These are phyloP conservation scores for Pinus albicaulis DNA, from an alignment of 75 land plant species.

Conservation along the genomic window DNA sequence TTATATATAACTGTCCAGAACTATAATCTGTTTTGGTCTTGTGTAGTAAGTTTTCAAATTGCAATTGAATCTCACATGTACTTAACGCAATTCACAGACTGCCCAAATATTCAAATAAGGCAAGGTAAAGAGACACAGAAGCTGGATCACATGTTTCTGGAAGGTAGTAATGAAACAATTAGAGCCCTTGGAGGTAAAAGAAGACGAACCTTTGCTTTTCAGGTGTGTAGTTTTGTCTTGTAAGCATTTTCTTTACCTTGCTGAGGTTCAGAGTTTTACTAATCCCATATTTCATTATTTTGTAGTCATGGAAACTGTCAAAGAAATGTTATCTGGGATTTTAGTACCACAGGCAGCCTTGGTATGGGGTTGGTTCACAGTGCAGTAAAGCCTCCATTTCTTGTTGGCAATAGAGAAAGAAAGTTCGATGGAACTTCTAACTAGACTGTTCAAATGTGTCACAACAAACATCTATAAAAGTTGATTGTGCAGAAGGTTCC, in stretches of 20 bases:
- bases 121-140: constrained; percentile 45
- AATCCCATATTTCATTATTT: constrained; percentile 4
- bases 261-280: neutral
- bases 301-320: constrained; percentile 38
- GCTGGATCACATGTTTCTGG: constrained; percentile 25
- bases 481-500: constrained; percentile 14
- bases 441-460: constrained; percentile 28
- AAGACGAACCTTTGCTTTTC: constrained; percentile 39
- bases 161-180: constrained; percentile 46
- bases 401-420: constrained; percentile 20
- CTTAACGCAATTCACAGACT: constrained; percentile 39
- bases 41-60: neutral
- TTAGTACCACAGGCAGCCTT: constrained; percentile 54
- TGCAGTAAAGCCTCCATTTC: constrained; percentile 53
- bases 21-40: neutral
- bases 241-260: neutral
- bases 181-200: constrained; percentile 39
- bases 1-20: neutral
- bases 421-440: constrained; percentile 32
- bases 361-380: constrained; percentile 64
- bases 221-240: constrained; percentile 36
- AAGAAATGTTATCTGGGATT: constrained; percentile 81
- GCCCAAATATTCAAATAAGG: constrained; percentile 63
- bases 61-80: constrained; percentile 2
- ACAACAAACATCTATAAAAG: constrained; percentile 10